Evolutionary conservation across 2,329 filamentous ascomycete genomes (phyloP).

Genomic region (Iodosphaeria phyllophila): DNA sequence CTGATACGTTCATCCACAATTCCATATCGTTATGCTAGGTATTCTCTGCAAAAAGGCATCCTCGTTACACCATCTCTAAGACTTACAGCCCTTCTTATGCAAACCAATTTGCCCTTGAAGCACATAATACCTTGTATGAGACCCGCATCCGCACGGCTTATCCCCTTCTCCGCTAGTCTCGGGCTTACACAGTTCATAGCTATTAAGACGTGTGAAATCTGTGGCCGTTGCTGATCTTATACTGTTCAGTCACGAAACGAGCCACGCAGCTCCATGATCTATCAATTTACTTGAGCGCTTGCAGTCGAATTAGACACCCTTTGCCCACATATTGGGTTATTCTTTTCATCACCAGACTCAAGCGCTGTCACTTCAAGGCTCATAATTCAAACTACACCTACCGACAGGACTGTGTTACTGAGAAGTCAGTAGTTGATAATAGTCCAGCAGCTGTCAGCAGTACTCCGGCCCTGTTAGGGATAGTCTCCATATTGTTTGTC

Average conservation of each 20-base stretch:
- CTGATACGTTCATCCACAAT: no score
- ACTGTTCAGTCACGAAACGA: constrained; percentile 18
- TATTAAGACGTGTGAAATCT: no score
- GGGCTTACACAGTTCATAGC: constrained; percentile 4
- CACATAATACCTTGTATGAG: neutral
- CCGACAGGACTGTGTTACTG: constrained; percentile 28
- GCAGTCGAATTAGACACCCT: constrained; percentile 16
- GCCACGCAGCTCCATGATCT: constrained; percentile 16
- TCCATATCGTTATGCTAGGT: no score
- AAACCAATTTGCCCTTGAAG: neutral
- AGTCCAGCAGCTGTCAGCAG: constrained; percentile 30
- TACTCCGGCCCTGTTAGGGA: constrained; percentile 10
- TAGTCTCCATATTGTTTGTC: constrained; percentile 22
- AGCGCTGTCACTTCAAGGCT: constrained; percentile 25
- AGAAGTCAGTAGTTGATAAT: constrained; percentile 36
- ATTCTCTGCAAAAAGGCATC: no score
- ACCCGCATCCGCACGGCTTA: neutral
- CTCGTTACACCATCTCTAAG: constrained; percentile 3
- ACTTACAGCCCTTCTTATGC: neutral
- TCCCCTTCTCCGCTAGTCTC: constrained; percentile 2
- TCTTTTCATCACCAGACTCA: constrained; percentile 12
- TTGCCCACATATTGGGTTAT: constrained; percentile 12
- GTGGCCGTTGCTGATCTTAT: constrained; percentile 15
- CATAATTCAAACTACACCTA: no score
- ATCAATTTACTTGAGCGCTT: constrained; percentile 15